These are phyloP conservation scores for Curvularia spicifera DNA, from an alignment of 2,329 filamentous ascomycete genomes.

Conservation along the genomic window DNA sequence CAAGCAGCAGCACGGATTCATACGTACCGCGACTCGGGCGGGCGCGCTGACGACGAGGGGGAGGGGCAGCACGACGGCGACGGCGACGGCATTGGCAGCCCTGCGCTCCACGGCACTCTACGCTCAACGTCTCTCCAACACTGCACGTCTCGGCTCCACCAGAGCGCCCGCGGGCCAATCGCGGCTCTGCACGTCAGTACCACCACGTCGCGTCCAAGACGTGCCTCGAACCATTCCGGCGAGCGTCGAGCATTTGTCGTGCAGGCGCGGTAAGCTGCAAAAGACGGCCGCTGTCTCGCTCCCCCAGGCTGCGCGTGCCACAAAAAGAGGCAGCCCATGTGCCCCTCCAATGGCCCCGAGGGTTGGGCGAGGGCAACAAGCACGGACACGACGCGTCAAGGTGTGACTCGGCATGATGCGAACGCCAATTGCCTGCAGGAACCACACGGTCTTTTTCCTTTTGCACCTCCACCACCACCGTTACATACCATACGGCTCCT, in stretches of 20 bases:
- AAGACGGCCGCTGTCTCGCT: not conserved
- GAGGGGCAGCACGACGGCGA: not conserved
- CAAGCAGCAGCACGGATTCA: not conserved
- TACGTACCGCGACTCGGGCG: no score
- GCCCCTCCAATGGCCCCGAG: slow-evolving; percentile 2
- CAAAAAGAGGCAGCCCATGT: not conserved
- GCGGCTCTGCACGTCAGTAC: slow-evolving; percentile 27
- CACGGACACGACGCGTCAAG: slow-evolving; percentile 16
- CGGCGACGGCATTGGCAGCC: no score
- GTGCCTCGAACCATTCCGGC: not conserved
- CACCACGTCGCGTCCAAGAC: slow-evolving; percentile 24
- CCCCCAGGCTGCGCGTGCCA: slow-evolving; percentile 1
- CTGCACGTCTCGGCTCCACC: slow-evolving; percentile 9
- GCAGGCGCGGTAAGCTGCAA: slow-evolving; percentile 2
- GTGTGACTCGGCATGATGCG: slow-evolving; percentile 30
- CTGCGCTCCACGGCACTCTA: not conserved
- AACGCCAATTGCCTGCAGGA: slow-evolving; percentile 28
- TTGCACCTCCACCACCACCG: not conserved
- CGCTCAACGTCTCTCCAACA: not conserved
- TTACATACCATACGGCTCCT: not conserved
- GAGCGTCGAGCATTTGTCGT: slow-evolving; percentile 3
- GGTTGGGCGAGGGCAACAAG: not conserved
- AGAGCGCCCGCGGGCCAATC: slow-evolving; percentile 17
- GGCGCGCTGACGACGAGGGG: not conserved
- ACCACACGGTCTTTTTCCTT: slow-evolving; percentile 14